Evolutionary conservation across 73 alveolate species (phyloP), one percentile per base, ranked within the genome.

Genomic region (Paramecium primaurelia): DNA sequence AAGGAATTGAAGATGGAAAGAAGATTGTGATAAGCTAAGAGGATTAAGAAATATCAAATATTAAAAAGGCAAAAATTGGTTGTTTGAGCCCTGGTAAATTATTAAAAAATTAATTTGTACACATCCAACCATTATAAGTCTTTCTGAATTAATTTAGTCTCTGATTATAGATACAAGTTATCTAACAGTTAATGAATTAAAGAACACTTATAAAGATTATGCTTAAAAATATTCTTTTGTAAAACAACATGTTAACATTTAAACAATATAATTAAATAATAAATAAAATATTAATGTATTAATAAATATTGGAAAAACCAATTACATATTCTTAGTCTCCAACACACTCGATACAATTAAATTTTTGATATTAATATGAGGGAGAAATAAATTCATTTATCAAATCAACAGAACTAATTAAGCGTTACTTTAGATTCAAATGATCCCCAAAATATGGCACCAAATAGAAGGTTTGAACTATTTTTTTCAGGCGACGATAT

Each of bases 111-210:
- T 7, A 2, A 1, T 64, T 69, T 22, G 47, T 71, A 25, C 71
- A 45, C 25, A 71, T 68, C 12, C 71, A 88, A 30, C 54, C 68
- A 1, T 25, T 88, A 47, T 1, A 69, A 12, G 42, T 25, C 7
- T 18, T 9, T 71, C 18, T 71, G 4, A 88, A 88, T 40, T 25
- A 71, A 18, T 88, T 71, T 69, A 47, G 18, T 22, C 32, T 12
- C 22, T 18, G 2, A 59, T 59, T 1, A 36, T 36, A 6, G 45
- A 71, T 37, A 45, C 60, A 38, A 71, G 34, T 25, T 44, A 71
- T 96, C 95, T 59, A 93, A 96, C 77, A 88, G 96, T 45, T n/a
- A 34, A 16, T 34, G 40, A 1, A 2, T 37, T 8, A 80, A 42
- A 1, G 6, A 37, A 16, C 2, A 1, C 3, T 1, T 3, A 4